phyloP scores from a whole-genome alignment of 2,329 filamentous ascomycete species.

The Pestalotiopsis sp. region DNA sequence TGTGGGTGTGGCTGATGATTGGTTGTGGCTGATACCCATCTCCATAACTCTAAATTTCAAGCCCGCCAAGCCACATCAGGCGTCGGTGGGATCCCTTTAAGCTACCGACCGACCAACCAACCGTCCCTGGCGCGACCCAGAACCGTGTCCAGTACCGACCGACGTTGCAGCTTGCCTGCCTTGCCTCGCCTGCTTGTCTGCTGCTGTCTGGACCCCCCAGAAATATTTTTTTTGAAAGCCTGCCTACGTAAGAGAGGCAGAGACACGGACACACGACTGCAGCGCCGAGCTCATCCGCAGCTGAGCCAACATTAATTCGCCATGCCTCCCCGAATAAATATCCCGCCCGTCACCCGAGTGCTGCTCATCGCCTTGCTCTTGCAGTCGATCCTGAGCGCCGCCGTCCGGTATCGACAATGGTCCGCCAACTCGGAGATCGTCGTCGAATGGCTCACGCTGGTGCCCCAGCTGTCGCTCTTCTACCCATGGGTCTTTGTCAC shows the following conservation, averaged over 20 bases:
- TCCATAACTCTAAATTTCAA: background rate
- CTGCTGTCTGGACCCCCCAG: background rate
- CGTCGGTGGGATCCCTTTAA: background rate
- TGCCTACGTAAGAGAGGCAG: background rate
- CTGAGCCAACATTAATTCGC: conserved; percentile 26
- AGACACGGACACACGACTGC: background rate
- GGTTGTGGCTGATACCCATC: background rate
- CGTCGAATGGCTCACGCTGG: conserved; percentile 84
- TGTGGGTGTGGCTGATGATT: background rate
- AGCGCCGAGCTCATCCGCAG: conserved; percentile 1
- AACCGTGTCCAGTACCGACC: conserved; percentile 8
- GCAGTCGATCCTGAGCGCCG: conserved; percentile 82
- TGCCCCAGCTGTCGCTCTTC: conserved; percentile 80
- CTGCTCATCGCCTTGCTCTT: conserved; percentile 75
- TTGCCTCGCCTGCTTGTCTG: background rate
- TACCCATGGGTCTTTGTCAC: conserved; percentile 94
- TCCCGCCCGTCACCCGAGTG: conserved; percentile 87
- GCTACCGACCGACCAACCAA: background rate
- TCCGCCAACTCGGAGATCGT: conserved; percentile 65
- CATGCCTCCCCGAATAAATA: conserved; percentile 85
- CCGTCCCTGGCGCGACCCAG: conserved; percentile 1
- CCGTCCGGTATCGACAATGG: conserved; percentile 75
- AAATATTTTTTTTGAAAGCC: background rate
- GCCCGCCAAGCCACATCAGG: conserved; percentile 5
- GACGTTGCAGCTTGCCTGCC: background rate